Evolutionary conservation across 805 yeast genomes (phyloP).

Genomic region (Komagataella phaffii): DNA sequence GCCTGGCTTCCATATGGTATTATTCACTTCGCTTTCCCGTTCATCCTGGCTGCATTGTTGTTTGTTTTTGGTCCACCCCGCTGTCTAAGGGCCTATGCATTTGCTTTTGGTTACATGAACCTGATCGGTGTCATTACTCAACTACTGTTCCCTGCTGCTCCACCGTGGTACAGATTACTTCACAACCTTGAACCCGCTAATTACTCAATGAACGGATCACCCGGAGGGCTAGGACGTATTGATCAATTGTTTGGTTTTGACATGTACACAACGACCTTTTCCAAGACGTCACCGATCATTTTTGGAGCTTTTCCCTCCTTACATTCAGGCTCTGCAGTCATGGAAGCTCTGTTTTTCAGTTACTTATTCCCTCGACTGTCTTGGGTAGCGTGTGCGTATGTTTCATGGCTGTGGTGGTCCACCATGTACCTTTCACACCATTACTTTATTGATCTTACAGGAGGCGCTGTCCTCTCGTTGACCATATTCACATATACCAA

Average conservation of each 20-base stretch:
- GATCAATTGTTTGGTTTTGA: constrained; percentile 69
- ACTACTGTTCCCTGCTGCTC: constrained; percentile 82
- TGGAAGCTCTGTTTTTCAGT: constrained; percentile 80
- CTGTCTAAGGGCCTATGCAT: constrained; percentile 68
- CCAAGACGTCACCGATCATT: constrained; percentile 73
- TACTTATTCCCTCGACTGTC: constrained; percentile 67
- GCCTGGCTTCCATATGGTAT: constrained; percentile 96
- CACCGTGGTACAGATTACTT: constrained; percentile 89
- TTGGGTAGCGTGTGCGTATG: constrained; percentile 60
- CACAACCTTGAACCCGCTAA: constrained; percentile 86
- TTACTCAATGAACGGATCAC: constrained; percentile 84
- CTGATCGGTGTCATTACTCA: constrained; percentile 75
- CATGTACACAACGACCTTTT: constrained; percentile 71
- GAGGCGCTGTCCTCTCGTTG: constrained; percentile 81
- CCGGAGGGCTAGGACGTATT: constrained; percentile 89
- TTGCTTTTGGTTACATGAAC: constrained; percentile 94
- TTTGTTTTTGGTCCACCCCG: constrained; percentile 91
- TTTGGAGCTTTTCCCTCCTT: constrained; percentile 73
- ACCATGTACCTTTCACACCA: constrained; percentile 97
- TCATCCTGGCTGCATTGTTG: constrained; percentile 63
- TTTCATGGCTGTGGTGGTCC: constrained; percentile 95
- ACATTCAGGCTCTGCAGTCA: constrained; percentile 88
- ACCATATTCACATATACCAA: constrained; percentile 57
- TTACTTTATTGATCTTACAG: constrained; percentile 84
- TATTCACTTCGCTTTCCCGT: constrained; percentile 83